Evolutionary conservation across 176 grass and related monocot species (phyloP).

Genomic region (Microstegium vimineum): DNA sequence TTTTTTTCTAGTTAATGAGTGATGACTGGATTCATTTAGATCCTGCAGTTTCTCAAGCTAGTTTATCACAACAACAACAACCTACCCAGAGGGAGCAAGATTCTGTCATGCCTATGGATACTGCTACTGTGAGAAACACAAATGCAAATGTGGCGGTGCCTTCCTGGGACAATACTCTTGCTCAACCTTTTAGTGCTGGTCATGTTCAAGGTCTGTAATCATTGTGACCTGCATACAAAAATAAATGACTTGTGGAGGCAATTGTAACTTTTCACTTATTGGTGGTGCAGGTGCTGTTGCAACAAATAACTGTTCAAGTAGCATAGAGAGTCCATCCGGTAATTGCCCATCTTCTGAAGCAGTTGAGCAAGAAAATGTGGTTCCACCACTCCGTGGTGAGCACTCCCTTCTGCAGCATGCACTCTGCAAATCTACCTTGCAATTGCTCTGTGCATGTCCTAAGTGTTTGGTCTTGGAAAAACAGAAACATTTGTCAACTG

Average conservation of each 20-base stretch:
- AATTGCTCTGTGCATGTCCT: neutral
- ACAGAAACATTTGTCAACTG: neutral
- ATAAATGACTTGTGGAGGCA: neutral
- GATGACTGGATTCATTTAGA: slow-evolving; percentile 15
- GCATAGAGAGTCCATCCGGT: slow-evolving; percentile 51
- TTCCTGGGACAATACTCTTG: slow-evolving; percentile 39
- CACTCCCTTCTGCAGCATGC: neutral
- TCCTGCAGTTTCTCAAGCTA: slow-evolving; percentile 27
- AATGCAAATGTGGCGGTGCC: slow-evolving; percentile 18
- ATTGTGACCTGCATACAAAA: neutral
- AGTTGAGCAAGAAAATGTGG: slow-evolving; percentile 66
- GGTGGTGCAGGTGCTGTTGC: slow-evolving; percentile 27
- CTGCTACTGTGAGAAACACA: slow-evolving; percentile 30
- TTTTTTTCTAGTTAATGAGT: slow-evolving; percentile 11
- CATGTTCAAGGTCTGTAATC: slow-evolving; percentile 33
- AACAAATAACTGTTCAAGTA: slow-evolving; percentile 79
- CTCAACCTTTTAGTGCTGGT: slow-evolving; percentile 44
- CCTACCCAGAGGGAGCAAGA: slow-evolving; percentile 39
- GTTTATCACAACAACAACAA: slow-evolving; percentile 23
- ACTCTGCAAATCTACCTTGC: slow-evolving; percentile 4
- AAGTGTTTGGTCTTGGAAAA: neutral
- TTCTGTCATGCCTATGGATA: slow-evolving; percentile 41
- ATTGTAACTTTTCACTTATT: slow-evolving; percentile 27
- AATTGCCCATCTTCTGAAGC: slow-evolving; percentile 53
- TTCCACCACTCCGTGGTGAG: slow-evolving; percentile 52